Base-by-base conservation (phyloP, 2,329 filamentous ascomycete species). In the Cadophora malorum region DNA sequence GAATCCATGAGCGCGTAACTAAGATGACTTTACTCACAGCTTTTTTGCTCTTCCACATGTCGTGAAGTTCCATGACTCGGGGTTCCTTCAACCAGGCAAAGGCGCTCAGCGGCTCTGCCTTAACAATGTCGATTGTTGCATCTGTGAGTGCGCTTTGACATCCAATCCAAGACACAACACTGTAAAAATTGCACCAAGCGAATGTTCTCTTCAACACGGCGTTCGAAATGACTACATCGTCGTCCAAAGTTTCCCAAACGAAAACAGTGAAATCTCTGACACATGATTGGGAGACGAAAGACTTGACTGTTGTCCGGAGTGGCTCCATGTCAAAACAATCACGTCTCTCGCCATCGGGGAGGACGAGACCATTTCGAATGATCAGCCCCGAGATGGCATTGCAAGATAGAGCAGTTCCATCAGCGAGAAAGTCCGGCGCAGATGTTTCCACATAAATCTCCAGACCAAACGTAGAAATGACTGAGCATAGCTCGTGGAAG, bases 161-260 rank as follows among this genome's bases (percentile, higher is more conserved):
- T 5, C 81, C 81, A 61, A 83, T 81, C 81, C 81, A 84, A 7
- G 78, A 76, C 6, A 83, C 75, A 4, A 78, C 79, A 67, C 79
- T 83, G 72, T 83, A 82, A 70, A 82, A 84, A 31, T 79, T 79
- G 69, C 80, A 82, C 82, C 82, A 84, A 35, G 80, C 78, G 56
- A 80, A 78, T 35, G 79, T 81, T 56, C 82, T 74, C 67, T 80
- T 80, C 19, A 81, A 71, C 9, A 83, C 78, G 23, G 81, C 80
- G 70, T 83, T 81, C 1, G 79, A 76, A 16, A 81, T 41, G 3
- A 71, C 49, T 5, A 77, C 78, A 41, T 78, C 69, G 64, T 83
- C 76, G 38, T 82, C 78, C 12, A 83, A 68, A 0, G 80, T 82
- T 64, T 84, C 82, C 81, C 82, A 84, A 6, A 79, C 77, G 65